Conservation (phyloP, 441 rosid species). For the Arabidopsis hybrid region DNA sequence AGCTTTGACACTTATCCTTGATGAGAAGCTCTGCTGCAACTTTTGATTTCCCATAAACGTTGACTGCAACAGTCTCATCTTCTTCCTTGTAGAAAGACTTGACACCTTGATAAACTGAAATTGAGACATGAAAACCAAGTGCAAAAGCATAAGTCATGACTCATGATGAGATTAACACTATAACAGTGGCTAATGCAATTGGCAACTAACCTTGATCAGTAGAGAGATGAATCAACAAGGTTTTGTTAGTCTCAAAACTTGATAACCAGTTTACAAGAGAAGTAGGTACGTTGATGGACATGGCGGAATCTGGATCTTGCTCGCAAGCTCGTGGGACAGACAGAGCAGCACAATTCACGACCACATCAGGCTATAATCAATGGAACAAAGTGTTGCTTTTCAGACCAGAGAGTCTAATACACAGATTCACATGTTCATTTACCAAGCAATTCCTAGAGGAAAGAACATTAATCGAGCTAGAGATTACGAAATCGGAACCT, state of each 20-base stretch:
- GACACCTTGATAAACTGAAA: slow-evolving; percentile 78
- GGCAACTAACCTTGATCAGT: slow-evolving; percentile 80
- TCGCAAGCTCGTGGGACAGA: slow-evolving; percentile 88
- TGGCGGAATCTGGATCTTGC: slow-evolving; percentile 69
- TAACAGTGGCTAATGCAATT: not conserved
- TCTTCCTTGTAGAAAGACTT: slow-evolving; percentile 92
- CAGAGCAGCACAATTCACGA: slow-evolving; percentile 87
- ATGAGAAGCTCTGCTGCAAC: slow-evolving; percentile 79
- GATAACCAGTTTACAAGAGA: slow-evolving; percentile 74
- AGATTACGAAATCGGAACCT: slow-evolving; percentile 47
- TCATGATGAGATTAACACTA: not conserved
- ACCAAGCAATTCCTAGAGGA: not conserved
- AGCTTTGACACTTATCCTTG: slow-evolving; percentile 61
- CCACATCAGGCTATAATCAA: slow-evolving; percentile 72
- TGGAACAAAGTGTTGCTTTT: too few relatives aligned
- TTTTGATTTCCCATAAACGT: slow-evolving; percentile 89
- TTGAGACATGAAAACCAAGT: not conserved
- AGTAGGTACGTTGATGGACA: slow-evolving; percentile 75
- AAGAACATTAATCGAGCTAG: not conserved
- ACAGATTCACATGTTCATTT: not conserved
- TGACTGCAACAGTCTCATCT: slow-evolving; percentile 75
- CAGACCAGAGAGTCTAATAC: slow-evolving; percentile 9
- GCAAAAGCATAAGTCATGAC: not conserved
- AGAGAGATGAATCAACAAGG: slow-evolving; percentile 79
- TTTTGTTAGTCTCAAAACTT: slow-evolving; percentile 46